Evolutionary conservation across 2,329 filamentous ascomycete species (phyloP), one percentile per base, ranked within the genome.

Genomic region (Grosmannia huntii): DNA sequence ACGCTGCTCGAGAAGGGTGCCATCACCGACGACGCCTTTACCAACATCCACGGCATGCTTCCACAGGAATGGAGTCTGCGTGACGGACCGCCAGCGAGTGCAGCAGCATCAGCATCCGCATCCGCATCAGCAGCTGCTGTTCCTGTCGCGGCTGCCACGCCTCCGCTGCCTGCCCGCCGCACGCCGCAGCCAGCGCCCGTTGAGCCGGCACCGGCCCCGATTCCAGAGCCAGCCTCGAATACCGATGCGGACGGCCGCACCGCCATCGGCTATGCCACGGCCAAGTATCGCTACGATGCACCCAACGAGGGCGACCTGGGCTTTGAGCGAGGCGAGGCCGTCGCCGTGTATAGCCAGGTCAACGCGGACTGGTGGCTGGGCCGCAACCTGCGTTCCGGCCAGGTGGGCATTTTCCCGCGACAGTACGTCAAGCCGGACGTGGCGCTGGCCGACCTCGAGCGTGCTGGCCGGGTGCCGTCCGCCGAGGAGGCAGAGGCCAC

Each of bases 281-380:
- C 91, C 7, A 78, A 96, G 54, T 97, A 96, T 76, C 80, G 81
- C 62, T 97, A 96, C 76, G 80, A 78, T 38, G 88, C 86, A 10
- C 70, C 86, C 48, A 91, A 96, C 69, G 80, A 84, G 4, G 89
- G 90, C 60, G 92, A 97, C 69, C 78, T 95, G 62, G 83, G 82
- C 2, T 83, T 97, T 60, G 83, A 89, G 68, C 84, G 86, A 61
- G 86, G 91, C 68, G 92, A 97, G 73, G 78, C 79, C 63, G 78
- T 97, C 65, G 80, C 83, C 60, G 87, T 97, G 25, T 82, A 84
- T 64, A 89, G 96, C 73, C 91, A 95, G 76, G 94, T 96, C 86
- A 97, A 97, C 73, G 83, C 85, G 62, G 91, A 97, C 72, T 97
- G 92, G 92, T 96, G 90, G 90, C 86, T 90, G 78, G 92, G 92